These are phyloP conservation scores for Trichoderma koningii DNA, from an alignment of 2,329 filamentous ascomycete genomes.

Conservation along the genomic window DNA sequence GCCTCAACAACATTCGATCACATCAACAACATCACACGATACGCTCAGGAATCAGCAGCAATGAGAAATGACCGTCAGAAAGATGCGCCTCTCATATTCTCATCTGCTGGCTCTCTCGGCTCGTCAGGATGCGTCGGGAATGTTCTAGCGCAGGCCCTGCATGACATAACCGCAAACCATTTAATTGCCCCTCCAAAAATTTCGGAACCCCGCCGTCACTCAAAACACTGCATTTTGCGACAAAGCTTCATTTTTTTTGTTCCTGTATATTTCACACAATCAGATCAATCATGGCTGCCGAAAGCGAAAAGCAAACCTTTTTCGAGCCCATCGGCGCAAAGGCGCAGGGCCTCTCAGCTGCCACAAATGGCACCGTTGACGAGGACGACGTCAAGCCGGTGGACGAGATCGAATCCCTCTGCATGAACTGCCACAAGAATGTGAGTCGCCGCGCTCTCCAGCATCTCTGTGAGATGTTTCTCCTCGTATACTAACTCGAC, in stretches of 20 bases:
- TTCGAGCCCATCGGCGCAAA: slow-evolving; percentile 66
- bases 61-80: background rate
- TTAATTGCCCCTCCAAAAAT: slow-evolving; percentile 33
- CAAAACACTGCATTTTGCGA: slow-evolving; percentile 24
- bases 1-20: background rate
- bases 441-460: slow-evolving; percentile 47
- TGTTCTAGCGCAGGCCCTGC: slow-evolving; percentile 26
- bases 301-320: slow-evolving; percentile 50
- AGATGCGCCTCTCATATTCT: background rate
- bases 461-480: background rate
- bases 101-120: slow-evolving; percentile 1
- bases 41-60: too few relatives aligned
- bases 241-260: slow-evolving; percentile 12
- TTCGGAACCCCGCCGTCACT: slow-evolving; percentile 30
- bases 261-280: slow-evolving; percentile 16
- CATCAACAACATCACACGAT: background rate
- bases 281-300: slow-evolving; percentile 45
- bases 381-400: slow-evolving; percentile 58
- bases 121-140: slow-evolving; percentile 23
- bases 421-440: slow-evolving; percentile 84
- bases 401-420: slow-evolving; percentile 74
- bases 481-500: background rate
- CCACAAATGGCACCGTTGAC: slow-evolving; percentile 40
- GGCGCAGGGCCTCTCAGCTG: slow-evolving; percentile 53
- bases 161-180: slow-evolving; percentile 27